Percentiles rank a stretch among this genome's conserved stretches.
Evolutionary conservation across 2,329 filamentous ascomycete species (phyloP).

Genomic region (Aspergillus aculeatus): DNA sequence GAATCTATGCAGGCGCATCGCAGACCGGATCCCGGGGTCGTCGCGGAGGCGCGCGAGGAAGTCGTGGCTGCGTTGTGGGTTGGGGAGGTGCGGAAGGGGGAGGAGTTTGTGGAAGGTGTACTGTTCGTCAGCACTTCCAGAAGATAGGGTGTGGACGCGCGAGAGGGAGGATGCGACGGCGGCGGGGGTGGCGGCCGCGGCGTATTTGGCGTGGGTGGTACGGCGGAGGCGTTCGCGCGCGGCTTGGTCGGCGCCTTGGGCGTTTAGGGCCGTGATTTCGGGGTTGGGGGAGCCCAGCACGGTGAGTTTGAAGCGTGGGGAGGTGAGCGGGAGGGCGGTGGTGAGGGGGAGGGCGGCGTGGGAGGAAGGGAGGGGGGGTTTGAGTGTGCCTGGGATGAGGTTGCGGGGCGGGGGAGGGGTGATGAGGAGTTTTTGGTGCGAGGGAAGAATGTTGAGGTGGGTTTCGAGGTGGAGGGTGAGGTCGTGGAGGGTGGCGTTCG

Average conservation of each 20-base stretch:
- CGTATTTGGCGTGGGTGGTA: slow-evolving; percentile 10
- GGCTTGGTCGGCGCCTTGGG: slow-evolving; percentile 30
- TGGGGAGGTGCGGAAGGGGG: slow-evolving; percentile 74
- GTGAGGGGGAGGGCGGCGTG: slow-evolving; percentile 40
- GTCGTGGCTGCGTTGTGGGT: slow-evolving; percentile 66
- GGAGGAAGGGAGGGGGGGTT: slow-evolving; percentile 43
- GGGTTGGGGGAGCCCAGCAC: slow-evolving; percentile 45
- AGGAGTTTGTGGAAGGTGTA: slow-evolving; percentile 82
- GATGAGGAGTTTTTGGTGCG: slow-evolving; percentile 48
- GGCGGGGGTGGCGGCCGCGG: slow-evolving; percentile 31
- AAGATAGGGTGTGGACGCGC: slow-evolving; percentile 26
- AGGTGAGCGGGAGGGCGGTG: slow-evolving; percentile 32
- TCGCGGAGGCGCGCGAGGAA: slow-evolving; percentile 74
- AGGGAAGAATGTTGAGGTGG: slow-evolving; percentile 38
- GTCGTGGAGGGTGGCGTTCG: slow-evolving; percentile 52
- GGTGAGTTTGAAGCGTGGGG: slow-evolving; percentile 47
- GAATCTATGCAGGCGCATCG: slow-evolving; percentile 84
- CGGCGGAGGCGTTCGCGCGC: slow-evolving; percentile 24
- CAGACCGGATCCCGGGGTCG: slow-evolving; percentile 79
- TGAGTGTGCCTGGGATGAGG: slow-evolving; percentile 46
- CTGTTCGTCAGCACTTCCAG: slow-evolving; percentile 54
- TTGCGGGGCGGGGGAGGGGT: slow-evolving; percentile 26
- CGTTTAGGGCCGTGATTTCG: slow-evolving; percentile 45
- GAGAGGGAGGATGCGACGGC: slow-evolving; percentile 58
- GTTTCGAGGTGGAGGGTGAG: slow-evolving; percentile 37